These are phyloP conservation scores for Quercus bicolor DNA, from an alignment of 306 rosid genomes.

Conservation along the genomic window DNA sequence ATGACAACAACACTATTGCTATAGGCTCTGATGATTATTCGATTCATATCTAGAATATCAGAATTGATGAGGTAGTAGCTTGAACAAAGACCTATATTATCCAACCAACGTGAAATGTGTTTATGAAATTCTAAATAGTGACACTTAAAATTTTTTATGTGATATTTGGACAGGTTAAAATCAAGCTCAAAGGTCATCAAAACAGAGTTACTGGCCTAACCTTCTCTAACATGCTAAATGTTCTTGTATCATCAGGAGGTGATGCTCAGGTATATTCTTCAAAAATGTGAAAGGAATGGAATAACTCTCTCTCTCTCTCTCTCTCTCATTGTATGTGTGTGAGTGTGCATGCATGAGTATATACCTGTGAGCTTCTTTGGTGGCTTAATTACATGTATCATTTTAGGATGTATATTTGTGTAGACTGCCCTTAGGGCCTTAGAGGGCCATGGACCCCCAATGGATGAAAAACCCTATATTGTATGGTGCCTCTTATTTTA, in stretches of 20 bases:
- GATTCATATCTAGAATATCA: constrained; percentile 82
- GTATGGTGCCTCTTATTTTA: neutral
- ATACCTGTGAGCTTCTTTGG: neutral
- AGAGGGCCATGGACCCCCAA: neutral
- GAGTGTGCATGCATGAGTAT: neutral
- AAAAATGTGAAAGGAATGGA: constrained; percentile 6
- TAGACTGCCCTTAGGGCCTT: neutral
- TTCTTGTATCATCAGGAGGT: constrained; percentile 96
- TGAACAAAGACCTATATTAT: neutral
- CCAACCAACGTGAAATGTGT: neutral
- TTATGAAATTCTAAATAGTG: neutral
- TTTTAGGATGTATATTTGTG: neutral
- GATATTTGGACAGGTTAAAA: constrained; percentile 54
- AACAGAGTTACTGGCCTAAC: constrained; percentile 98
- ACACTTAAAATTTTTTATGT: neutral
- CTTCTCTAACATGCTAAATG: constrained; percentile 73
- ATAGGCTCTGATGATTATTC: constrained; percentile 94
- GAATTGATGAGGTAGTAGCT: constrained; percentile 77
- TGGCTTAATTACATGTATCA: neutral
- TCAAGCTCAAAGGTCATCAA: constrained; percentile 89
- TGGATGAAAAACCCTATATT: too few relatives aligned
- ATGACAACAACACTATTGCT: constrained; percentile 88
- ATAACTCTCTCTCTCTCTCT: neutral
- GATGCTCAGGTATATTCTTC: constrained; percentile 75
- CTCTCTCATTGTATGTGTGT: neutral